phyloP scores from a whole-genome alignment of 257 asterid species.

The Cinchona pubescens region DNA sequence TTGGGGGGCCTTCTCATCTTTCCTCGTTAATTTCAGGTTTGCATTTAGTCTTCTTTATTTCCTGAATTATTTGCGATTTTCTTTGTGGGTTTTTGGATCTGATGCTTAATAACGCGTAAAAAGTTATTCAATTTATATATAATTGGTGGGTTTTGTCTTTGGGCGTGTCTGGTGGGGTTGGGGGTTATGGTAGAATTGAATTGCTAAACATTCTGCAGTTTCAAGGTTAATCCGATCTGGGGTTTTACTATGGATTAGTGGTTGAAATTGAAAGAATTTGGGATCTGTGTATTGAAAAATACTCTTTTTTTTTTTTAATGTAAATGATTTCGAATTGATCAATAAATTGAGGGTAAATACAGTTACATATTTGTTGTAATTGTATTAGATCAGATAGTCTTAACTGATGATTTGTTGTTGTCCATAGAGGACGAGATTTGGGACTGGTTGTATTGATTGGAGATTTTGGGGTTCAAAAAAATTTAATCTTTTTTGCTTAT shows the following conservation, averaged over 20 bases:
- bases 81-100: slow-evolving; percentile 23
- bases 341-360: background rate
- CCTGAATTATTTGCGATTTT: slow-evolving; percentile 1
- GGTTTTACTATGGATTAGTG: background rate
- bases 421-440: background rate
- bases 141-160: slow-evolving; percentile 2
- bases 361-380: background rate
- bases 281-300: slow-evolving; percentile 15
- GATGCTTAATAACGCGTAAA: slow-evolving; percentile 3
- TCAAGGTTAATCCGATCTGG: slow-evolving; percentile 8
- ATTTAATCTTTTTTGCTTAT: background rate
- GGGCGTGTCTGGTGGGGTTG: background rate
- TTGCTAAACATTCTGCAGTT: background rate
- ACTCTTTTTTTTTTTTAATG: background rate
- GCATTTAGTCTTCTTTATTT: background rate
- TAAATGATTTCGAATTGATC: background rate
- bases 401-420: too few species aligned
- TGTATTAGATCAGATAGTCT: background rate
- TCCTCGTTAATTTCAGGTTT: slow-evolving; percentile 22
- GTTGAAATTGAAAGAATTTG: background rate
- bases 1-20: slow-evolving; percentile 45
- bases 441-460: background rate
- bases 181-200: background rate
- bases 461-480: background rate
- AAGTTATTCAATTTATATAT: slow-evolving; percentile 3